Base-by-base conservation (phyloP, 1,284 basidiomycete species). In the Amylostereum areolatum region DNA sequence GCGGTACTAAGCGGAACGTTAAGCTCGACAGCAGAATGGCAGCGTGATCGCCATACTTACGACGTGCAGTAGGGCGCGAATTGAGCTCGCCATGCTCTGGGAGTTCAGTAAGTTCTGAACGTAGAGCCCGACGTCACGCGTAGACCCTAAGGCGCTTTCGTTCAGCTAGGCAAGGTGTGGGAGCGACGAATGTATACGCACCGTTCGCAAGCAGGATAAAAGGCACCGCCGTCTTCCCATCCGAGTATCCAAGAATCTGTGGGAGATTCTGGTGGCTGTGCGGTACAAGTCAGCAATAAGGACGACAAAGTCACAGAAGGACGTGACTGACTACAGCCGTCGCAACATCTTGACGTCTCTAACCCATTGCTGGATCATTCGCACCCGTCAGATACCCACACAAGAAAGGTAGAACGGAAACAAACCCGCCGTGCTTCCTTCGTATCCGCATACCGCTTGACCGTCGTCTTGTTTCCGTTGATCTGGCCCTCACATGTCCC, bases 201-300 rank as follows among this genome's bases (percentile, higher is more conserved):
- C 77, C 71, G 49, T 75, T 73, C 1, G 74, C 73, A 29, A 80
- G 60, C 4, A 79, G 55, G 44, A 80, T 73, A 55, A 80, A 79
- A 0, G 74, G 77, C 0, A 71, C 75, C 1, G 68, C 68, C 0
- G 70, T 61, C 37, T 71, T 65, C 24, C 72, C 71, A n/a, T 69
- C 62, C 0, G 78, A 79, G 54, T 75, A 75, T 1, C 77, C 78
- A 5, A 76, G 54, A 65, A 80, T 69, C 56, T 79, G 76, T 0
- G 78, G 77, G 11, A 79, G 58, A 57, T 74, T 78, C 10, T 75
- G 74, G 49, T 79, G 78, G 52, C 78, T 80, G 46, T 27, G 25
- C 28, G 27, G 31, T n/a, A 43, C 41, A 33, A 30, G 24, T 49
- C 12, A 47, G 34, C 34, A 44, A 12, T 49, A 29, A 5, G 37